These are phyloP conservation scores for Fistulifera pelliculosa DNA, from an alignment of 108 stramenopile genomes.

Conservation along the genomic window DNA sequence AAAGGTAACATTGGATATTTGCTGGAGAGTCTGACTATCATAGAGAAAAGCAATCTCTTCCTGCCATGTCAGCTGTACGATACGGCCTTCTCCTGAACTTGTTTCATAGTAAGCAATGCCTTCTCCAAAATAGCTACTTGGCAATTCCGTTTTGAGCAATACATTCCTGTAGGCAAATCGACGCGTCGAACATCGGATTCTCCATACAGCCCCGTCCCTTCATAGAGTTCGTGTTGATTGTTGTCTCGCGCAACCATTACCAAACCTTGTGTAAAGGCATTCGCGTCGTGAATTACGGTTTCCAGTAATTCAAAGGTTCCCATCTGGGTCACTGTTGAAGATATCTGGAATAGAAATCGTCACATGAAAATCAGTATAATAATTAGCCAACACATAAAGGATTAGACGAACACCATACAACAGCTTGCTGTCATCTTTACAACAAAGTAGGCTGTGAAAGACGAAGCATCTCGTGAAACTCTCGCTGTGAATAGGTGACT, in stretches of 20 bases:
- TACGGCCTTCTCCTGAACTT: conserved; percentile 24
- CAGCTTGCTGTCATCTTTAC: too few relatives aligned
- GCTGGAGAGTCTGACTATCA: conserved; percentile 28
- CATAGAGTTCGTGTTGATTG: conserved; percentile 21
- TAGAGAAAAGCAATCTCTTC: conserved; percentile 39
- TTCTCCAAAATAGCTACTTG: conserved; percentile 56
- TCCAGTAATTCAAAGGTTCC: conserved; percentile 15
- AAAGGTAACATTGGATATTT: conserved; percentile 21
- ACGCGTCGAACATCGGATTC: conserved; percentile 35
- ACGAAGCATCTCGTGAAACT: too few relatives aligned
- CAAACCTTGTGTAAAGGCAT: conserved; percentile 57
- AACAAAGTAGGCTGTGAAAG: too few relatives aligned
- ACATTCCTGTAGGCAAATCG: conserved; percentile 26
- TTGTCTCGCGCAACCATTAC: conserved; percentile 10
- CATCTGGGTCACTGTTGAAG: not conserved
- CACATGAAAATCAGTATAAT: too few relatives aligned
- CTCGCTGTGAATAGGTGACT: too few relatives aligned
- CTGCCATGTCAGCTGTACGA: conserved; percentile 69
- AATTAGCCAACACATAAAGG: too few relatives aligned
- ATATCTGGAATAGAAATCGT: too few relatives aligned
- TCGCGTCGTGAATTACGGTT: conserved; percentile 24
- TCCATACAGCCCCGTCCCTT: conserved; percentile 44
- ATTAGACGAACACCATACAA: too few relatives aligned
- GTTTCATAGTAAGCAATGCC: conserved; percentile 43
- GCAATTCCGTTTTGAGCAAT: conserved; percentile 15